phyloP scores from a whole-genome alignment of 495 filamentous ascomycete species.

The Podospora sp. region DNA sequence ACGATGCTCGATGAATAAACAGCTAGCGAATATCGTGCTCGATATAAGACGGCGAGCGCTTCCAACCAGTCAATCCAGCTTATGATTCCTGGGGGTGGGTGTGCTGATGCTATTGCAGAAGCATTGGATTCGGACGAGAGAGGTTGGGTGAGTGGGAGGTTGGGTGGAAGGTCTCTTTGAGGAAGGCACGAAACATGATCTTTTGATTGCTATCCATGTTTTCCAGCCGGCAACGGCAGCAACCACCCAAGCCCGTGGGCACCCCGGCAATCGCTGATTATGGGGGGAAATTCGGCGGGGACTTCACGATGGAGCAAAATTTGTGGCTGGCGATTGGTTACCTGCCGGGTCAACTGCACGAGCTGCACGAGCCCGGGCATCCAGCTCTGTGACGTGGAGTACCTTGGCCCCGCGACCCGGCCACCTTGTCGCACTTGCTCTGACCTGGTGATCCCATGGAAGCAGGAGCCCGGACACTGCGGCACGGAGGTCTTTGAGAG shows the following conservation, averaged over 20 bases:
- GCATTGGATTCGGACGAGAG: conserved; percentile 6
- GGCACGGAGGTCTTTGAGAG: not conserved
- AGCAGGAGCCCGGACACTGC: not conserved
- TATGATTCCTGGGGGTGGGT: not conserved
- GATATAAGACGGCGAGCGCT: conserved; percentile 9
- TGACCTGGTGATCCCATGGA: not conserved
- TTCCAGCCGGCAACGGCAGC: conserved; percentile 19
- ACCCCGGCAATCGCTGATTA: conserved; percentile 10
- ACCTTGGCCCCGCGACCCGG: not conserved
- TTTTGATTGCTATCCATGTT: conserved; percentile 34
- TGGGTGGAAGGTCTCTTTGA: conserved; percentile 26
- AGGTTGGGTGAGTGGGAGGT: conserved; percentile 17
- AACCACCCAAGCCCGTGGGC: conserved; percentile 1
- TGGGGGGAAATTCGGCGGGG: conserved; percentile 29
- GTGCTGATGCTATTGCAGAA: conserved; percentile 13
- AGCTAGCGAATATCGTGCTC: conserved; percentile 18
- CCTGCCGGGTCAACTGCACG: not conserved
- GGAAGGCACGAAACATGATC: conserved; percentile 32
- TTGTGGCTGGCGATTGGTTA: conserved; percentile 27
- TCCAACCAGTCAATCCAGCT: not conserved
- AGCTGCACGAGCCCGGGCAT: conserved; percentile 4
- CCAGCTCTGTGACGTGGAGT: conserved; percentile 11
- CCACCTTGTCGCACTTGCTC: not conserved
- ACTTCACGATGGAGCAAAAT: conserved; percentile 23
- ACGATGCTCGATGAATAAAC: conserved; percentile 6